These are phyloP conservation scores for Heritiera fomes DNA, from an alignment of 345 rosid species.

Conservation along the genomic window DNA sequence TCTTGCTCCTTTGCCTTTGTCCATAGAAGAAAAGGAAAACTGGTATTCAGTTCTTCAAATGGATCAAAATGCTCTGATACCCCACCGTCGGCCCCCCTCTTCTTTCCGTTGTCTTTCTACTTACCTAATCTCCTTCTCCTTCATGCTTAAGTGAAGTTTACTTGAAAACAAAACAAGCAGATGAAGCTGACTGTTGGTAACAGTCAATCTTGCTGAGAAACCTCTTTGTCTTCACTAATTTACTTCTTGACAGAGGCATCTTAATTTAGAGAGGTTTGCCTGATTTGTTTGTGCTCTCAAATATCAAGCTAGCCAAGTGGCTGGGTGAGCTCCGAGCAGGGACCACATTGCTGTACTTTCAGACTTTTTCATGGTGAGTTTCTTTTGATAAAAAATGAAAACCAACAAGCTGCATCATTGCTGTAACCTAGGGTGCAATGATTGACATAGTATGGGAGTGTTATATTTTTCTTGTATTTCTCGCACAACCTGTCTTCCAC, in stretches of 20 bases:
- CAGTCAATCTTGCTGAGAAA: background rate
- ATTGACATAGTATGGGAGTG: background rate
- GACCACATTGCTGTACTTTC: conserved; percentile 5
- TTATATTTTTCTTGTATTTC: background rate
- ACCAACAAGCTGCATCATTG: conserved; percentile 7
- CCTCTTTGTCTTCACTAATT: background rate
- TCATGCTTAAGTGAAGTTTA: background rate
- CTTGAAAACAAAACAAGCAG: background rate
- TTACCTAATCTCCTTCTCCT: background rate
- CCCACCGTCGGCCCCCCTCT: background rate
- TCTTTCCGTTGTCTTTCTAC: background rate
- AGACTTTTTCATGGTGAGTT: conserved; percentile 6
- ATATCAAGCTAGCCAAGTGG: conserved; percentile 2
- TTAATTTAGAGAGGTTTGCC: background rate
- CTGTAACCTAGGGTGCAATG: background rate
- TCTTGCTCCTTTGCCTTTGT: background rate
- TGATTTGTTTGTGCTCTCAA: background rate
- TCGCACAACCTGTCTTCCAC: background rate
- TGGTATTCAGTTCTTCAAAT: background rate
- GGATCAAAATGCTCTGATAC: conserved; percentile 4
- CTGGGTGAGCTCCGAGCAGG: conserved; percentile 4
- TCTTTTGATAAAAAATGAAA: conserved; percentile 6
- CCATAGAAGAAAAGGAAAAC: background rate
- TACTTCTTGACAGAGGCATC: background rate
- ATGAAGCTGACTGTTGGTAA: background rate